A percentile compares a stretch with the other conserved stretches of the same genome.
Evolutionary conservation across 1,284 basidiomycete species (phyloP).

Genomic region (Boletellus sp.): DNA sequence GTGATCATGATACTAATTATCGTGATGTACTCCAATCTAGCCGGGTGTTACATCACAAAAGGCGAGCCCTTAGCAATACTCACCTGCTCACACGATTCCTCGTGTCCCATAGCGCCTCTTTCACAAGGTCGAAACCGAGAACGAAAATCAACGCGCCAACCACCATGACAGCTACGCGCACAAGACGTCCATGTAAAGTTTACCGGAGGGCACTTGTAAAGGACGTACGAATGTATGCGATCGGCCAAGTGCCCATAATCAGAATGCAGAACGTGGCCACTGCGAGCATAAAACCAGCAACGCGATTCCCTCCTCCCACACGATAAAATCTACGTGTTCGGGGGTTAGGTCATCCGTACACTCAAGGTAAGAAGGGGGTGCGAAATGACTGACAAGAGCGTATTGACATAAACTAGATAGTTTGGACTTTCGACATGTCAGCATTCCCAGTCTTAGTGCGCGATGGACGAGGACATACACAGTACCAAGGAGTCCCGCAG

Average conservation of each 20-base stretch:
- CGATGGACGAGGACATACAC: conserved; percentile 49
- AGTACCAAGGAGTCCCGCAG: conserved; percentile 77
- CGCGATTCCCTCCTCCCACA: conserved; percentile 83
- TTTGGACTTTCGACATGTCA: conserved; percentile 53
- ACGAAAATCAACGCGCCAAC: conserved; percentile 94
- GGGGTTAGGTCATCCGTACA: background rate
- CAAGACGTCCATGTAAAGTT: conserved; percentile 38
- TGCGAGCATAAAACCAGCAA: conserved; percentile 86
- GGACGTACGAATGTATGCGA: conserved; percentile 84
- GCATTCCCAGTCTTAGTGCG: background rate
- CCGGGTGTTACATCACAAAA: conserved; percentile 4
- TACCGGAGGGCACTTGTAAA: background rate
- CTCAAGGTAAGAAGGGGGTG: background rate
- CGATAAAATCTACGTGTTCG: conserved; percentile 73
- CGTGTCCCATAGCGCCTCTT: conserved; percentile 97
- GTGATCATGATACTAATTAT: conserved; percentile 81
- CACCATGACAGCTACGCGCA: conserved; percentile 71
- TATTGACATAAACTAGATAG: conserved; percentile 89
- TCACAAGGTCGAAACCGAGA: conserved; percentile 90
- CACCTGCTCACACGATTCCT: conserved; percentile 80
- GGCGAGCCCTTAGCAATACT: conserved; percentile 30
- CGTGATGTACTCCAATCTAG: conserved; percentile 70
- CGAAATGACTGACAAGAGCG: conserved; percentile 60
- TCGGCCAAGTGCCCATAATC: conserved; percentile 80
- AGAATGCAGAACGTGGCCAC: conserved; percentile 72